Evolutionary conservation across 257 asterid species (phyloP).

Genomic region (Solanum paucissectum): DNA sequence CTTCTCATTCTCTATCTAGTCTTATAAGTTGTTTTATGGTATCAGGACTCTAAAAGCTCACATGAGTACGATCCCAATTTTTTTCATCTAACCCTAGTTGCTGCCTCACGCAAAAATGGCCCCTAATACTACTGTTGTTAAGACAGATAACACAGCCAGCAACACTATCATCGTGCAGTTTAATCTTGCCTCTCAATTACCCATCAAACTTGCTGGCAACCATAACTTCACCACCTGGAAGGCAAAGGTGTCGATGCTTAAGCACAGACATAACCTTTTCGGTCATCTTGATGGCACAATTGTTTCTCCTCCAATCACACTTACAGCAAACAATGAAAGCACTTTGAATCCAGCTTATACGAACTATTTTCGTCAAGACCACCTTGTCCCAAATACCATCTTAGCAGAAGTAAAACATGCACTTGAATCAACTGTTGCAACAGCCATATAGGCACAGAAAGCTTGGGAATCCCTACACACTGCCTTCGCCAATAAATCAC

Average conservation of each 20-base stretch:
- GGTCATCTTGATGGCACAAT: not conserved
- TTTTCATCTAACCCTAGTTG: too few relatives aligned
- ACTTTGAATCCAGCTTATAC: not conserved
- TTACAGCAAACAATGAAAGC: not conserved
- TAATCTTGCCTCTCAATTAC: not conserved
- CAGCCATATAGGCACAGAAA: too few relatives aligned
- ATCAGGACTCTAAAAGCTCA: too few relatives aligned
- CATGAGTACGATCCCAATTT: too few relatives aligned
- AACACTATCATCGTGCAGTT: not conserved
- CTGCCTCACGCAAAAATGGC: too few relatives aligned
- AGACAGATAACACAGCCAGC: not conserved
- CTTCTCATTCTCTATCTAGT: not conserved
- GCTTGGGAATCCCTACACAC: too few relatives aligned
- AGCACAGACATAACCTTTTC: not conserved
- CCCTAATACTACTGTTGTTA: not conserved
- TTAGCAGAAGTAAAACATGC: too few relatives aligned
- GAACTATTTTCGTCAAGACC: not conserved
- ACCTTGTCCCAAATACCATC: too few relatives aligned
- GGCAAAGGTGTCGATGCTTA: not conserved
- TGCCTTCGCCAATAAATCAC: too few relatives aligned
- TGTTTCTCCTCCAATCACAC: not conserved
- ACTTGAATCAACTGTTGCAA: too few relatives aligned
- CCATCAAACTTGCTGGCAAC: not conserved
- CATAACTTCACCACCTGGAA: not conserved
- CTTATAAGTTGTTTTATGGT: too few relatives aligned